These are phyloP conservation scores for Vigna reflexopilosa DNA, from an alignment of 306 rosid genomes.

Conservation along the genomic window DNA sequence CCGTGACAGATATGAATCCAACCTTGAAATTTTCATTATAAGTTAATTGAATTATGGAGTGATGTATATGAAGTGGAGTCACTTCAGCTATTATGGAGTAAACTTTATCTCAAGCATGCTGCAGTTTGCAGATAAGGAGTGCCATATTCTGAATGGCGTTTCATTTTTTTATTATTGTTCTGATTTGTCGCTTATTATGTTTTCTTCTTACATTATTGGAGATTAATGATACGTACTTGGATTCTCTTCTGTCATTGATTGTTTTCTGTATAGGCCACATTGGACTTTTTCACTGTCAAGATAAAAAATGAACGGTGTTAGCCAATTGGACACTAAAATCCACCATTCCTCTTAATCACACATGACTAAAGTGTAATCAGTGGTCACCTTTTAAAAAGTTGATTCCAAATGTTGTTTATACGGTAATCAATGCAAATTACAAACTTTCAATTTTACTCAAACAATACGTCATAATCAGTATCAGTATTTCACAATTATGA, in stretches of 20 bases:
- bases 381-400: slow-evolving; percentile 33
- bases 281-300: slow-evolving; percentile 33
- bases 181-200: slow-evolving; percentile 26
- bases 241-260: slow-evolving; percentile 32
- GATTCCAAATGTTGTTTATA: background rate
- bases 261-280: slow-evolving; percentile 27
- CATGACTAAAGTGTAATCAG: slow-evolving; percentile 25
- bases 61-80: slow-evolving; percentile 15
- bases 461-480: background rate
- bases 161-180: slow-evolving; percentile 8
- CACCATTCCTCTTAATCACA: background rate
- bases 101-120: slow-evolving; percentile 26
- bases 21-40: background rate
- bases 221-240: slow-evolving; percentile 43
- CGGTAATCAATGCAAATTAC: slow-evolving; percentile 5
- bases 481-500: background rate
- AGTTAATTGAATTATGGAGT: slow-evolving; percentile 16
- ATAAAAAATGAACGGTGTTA: slow-evolving; percentile 27
- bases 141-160: slow-evolving; percentile 9
- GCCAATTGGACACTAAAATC: slow-evolving; percentile 30
- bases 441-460: background rate
- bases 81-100: slow-evolving; percentile 27
- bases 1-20: background rate
- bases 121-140: slow-evolving; percentile 21
- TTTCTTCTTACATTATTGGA: slow-evolving; percentile 25